Base-by-base conservation (phyloP, 805 yeast genomes). In the Yarrowia phangngaensis region DNA sequence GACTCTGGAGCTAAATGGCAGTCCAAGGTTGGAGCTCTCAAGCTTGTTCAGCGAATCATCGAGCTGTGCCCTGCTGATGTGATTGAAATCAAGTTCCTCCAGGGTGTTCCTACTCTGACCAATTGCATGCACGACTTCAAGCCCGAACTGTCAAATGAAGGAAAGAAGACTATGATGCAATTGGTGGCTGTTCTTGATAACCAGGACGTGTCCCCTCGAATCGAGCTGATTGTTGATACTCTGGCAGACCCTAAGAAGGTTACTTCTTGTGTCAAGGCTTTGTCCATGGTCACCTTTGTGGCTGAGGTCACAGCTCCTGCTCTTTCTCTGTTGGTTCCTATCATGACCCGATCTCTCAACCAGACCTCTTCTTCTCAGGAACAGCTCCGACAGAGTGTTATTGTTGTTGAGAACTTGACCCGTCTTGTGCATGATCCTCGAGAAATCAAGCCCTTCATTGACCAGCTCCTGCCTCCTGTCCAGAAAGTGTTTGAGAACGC, bases 261-360 rank as follows among this genome's bases (percentile, higher is more conserved):
- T 41, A 85, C 95, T 51, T 82, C 77, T 52, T 88, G 95, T 67
- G 85, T 90, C 65, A 85, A 83, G 67, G 78, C 90, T 33, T 75
- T 90, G 55, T 83, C 95, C 2, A 84, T 94, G 30, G 97, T 90
- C 49, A 92, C 98, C 0, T 90, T 90, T 65, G 97, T 90, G 41
- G 95, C 98, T 36, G 98, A 92, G 70, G 98, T 90, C 55, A 92
- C 97, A 12, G 97, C 89, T 70, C 94, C 97, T 4, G 94, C 95
- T 4, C 73, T 90, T 58, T 78, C 97, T 7, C 69, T 90, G 51
- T 73, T 90, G 61, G 97, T 86, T 35, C 98, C 98, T 36, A 89
- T 89, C 56, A 76, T 90, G 60, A 88, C 80, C 63, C 86, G 89
- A 64, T 90, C 97, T 2, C 73, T 90, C 61, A 83, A 82, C 60